phyloP scores from a whole-genome alignment of 1,284 basidiomycete genomes.

The Ganoderma lingzhi region DNA sequence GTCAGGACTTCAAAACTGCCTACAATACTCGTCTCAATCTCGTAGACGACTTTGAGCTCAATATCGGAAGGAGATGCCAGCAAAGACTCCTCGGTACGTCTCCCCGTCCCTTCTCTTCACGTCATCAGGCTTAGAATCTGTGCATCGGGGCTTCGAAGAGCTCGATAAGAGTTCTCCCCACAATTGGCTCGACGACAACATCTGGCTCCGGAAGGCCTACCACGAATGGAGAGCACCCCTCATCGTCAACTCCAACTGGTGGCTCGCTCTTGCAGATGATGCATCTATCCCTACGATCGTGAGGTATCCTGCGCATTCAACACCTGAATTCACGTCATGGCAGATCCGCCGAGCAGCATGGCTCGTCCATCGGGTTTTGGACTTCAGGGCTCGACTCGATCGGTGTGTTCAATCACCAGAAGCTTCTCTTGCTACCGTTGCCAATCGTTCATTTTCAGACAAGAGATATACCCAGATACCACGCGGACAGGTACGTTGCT shows the following conservation, averaged over 20 bases:
- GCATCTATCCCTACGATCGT: conserved; percentile 56
- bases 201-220: conserved; percentile 93
- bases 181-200: conserved; percentile 97
- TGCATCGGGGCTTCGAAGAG: conserved; percentile 53
- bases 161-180: conserved; percentile 87
- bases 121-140: background rate
- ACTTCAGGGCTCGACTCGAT: conserved; percentile 80
- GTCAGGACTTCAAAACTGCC: conserved; percentile 62
- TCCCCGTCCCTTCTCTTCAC: conserved; percentile 21
- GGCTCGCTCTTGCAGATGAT: conserved; percentile 87
- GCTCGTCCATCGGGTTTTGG: conserved; percentile 79
- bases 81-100: conserved; percentile 79
- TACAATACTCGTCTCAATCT: conserved; percentile 68
- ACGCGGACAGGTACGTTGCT: conserved; percentile 58
- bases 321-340: conserved; percentile 75
- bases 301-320: conserved; percentile 44
- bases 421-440: background rate
- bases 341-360: conserved; percentile 90
- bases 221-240: conserved; percentile 91
- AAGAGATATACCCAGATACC: conserved; percentile 63
- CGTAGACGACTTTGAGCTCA: conserved; percentile 78
- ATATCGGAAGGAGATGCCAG: conserved; percentile 80
- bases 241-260: conserved; percentile 96
- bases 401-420: conserved; percentile 49
- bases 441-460: conserved; percentile 44